Percentiles rank a stretch among this genome's conserved stretches.
Conservation (phyloP, 768 basidiomycete species). For the Pisolithus orientalis region DNA sequence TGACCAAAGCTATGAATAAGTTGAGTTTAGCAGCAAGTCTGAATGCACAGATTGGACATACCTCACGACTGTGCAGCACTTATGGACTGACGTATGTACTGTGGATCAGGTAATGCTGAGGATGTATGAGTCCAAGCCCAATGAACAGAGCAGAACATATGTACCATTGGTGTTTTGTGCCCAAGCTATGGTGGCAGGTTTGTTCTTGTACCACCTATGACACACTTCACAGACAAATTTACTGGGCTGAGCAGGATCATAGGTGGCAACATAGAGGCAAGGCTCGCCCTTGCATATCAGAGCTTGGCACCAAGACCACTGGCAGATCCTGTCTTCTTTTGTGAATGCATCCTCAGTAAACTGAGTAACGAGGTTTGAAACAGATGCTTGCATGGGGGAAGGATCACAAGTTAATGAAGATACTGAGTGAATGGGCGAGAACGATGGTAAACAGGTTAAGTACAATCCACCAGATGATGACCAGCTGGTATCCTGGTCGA, state of each 20-base stretch:
- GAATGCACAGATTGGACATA: not conserved
- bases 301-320: not conserved
- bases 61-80: not conserved
- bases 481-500: too few relatives aligned
- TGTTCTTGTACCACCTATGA: not conserved
- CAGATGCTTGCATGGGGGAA: not conserved
- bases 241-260: not conserved
- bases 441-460: not conserved
- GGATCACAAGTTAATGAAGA: not conserved
- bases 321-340: not conserved
- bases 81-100: not conserved
- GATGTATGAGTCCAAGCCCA: not conserved
- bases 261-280: constrained; percentile 1
- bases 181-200: not conserved
- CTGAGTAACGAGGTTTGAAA: not conserved
- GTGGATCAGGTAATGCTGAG: not conserved
- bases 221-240: constrained; percentile 2
- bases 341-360: constrained; percentile 5
- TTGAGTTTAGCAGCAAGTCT: not conserved
- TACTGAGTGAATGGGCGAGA: not conserved
- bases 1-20: not conserved
- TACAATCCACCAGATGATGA: too few relatives aligned
- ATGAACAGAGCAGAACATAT: not conserved
- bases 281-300: constrained; percentile 3
- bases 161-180: not conserved